Base-by-base conservation (phyloP, 2,329 filamentous ascomycete genomes). In the Nemania sp. region DNA sequence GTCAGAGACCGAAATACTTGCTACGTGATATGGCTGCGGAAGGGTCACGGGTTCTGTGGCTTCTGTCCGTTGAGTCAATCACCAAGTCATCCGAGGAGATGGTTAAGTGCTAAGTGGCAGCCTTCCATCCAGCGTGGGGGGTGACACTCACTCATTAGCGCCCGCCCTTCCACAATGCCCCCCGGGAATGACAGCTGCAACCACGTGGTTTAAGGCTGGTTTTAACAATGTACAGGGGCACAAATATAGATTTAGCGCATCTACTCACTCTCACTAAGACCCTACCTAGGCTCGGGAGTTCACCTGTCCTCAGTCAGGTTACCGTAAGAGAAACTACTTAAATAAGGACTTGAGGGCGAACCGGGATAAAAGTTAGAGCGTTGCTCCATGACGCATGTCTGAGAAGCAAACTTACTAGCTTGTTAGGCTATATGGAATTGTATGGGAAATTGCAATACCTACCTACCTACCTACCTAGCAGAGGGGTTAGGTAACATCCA, bases 1-100 rank as follows among this genome's bases (percentile, higher is more conserved):
- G n/a, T 49, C 45, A 15, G 61, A 57, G 47, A 63, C 43, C 32
- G 20, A 56, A 59, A 49, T 49, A n/a, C 20, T n/a, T 29, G 43
- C 15, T 63, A 58, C 47, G 49, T 67, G 64, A 66, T 69, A 60
- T 47, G 22, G 32, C 53, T 60, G 45, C 45, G 60, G 60, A 45
- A 65, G 24, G 29, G 38, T 70, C 69, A 69, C 66, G 69, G 53
- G 62, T 56, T 61, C 27, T 32, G n/a, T 45, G 32, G 27, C 62
- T 62, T 58, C 35, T 57, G 55, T 49, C 24, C 11, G 51, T 53
- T 8, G 52, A 43, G 43, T 58, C 55, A 59, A 59, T 49, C 41
- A 54, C 49, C 22, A 57, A n/a, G 55, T 61, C 60, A 62, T 35
- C 26, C 11, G 45, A 27, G 8, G 29, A 8, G 22, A 43, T 24